Evolutionary conservation across 106 monocot species (phyloP), one percentile per base, ranked within the genome.

Genomic region (Dioscorea alata): DNA sequence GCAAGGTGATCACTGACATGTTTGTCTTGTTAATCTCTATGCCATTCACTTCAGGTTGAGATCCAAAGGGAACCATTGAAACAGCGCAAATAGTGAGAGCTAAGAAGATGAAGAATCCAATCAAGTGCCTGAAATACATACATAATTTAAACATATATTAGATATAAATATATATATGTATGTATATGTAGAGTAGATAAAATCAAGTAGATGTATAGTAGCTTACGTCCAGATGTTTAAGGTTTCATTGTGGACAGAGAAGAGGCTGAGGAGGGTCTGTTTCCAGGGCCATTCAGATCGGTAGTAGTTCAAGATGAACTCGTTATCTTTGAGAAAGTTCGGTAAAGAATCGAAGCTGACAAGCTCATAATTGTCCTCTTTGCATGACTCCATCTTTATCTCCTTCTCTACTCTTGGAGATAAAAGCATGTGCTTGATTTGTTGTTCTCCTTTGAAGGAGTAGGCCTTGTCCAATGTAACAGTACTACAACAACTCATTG

Each of bases 211-310:
- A 42, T 42, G 6, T 42, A 6, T 42, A 42, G 9, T 42, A 23
- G 2, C 78, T 87, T 82, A 92, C 91, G 91, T 84, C 88, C 91
- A 88, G 60, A 92, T 74, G 60, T 92, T 92, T 72, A 92, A 69
- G 25, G 91, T 91, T 73, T 92, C 91, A 59, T 88, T 92, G 71
- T 92, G 91, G 33, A 92, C 61, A 60, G 87, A 82, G 85, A 92
- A 92, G 66, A 85, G 65, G 78, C 88, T 92, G 57, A 75, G 72
- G 62, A 92, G 48, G 65, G 88, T 76, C 28, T 88, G 61, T 73
- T 85, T 88, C 70, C 77, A 57, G 1, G 92, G 92, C 92, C 92
- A 92, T 60, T 92, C 88, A 22, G 72, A 69, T 3, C 92, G 77
- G 78, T 92, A 92, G 69, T 92, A 74, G 18, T 65, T 64, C 25